phyloP scores from a whole-genome alignment of 306 rosid species.

The Castanea crenata region DNA sequence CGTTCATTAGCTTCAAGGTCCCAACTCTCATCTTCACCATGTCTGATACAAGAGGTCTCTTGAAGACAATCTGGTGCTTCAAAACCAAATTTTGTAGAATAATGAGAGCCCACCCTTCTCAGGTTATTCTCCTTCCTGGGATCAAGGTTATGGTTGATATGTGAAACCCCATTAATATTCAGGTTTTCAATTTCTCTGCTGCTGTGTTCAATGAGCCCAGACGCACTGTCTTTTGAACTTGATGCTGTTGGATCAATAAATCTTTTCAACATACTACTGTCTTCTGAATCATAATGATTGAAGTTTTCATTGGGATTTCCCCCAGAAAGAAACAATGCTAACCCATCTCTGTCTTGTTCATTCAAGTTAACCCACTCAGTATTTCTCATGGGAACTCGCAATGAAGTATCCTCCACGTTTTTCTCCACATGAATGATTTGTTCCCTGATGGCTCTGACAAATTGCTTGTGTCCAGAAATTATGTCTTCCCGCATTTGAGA shows the following conservation, averaged over 20 bases:
- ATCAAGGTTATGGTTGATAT: slow-evolving; percentile 6
- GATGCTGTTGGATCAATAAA: slow-evolving; percentile 30
- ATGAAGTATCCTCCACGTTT: slow-evolving; percentile 19
- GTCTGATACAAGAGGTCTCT: slow-evolving; percentile 16
- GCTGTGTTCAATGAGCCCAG: slow-evolving; percentile 6
- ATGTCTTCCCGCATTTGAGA: slow-evolving; percentile 29
- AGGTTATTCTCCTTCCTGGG: slow-evolving; percentile 16
- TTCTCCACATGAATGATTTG: slow-evolving; percentile 35
- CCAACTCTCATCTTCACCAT: slow-evolving; percentile 21
- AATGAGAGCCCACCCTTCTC: slow-evolving; percentile 12
- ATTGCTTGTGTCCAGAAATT: slow-evolving; percentile 31
- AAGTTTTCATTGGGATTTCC: slow-evolving; percentile 12
- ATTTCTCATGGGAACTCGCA: slow-evolving; percentile 20
- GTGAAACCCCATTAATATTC: slow-evolving; percentile 15
- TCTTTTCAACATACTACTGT: slow-evolving; percentile 20
- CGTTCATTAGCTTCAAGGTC: slow-evolving; percentile 35
- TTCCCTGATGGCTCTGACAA: slow-evolving; percentile 37
- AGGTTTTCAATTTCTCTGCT: slow-evolving; percentile 19
- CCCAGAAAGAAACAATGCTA: slow-evolving; percentile 41
- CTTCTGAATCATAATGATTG: slow-evolving; percentile 17
- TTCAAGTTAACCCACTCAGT: slow-evolving; percentile 27
- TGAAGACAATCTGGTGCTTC: slow-evolving; percentile 10
- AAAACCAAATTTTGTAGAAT: slow-evolving; percentile 15
- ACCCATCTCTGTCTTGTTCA: slow-evolving; percentile 39
- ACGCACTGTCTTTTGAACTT: slow-evolving; percentile 22